Base-by-base conservation (phyloP, 2,329 filamentous ascomycete genomes). In the Paecilomyces sp. region DNA sequence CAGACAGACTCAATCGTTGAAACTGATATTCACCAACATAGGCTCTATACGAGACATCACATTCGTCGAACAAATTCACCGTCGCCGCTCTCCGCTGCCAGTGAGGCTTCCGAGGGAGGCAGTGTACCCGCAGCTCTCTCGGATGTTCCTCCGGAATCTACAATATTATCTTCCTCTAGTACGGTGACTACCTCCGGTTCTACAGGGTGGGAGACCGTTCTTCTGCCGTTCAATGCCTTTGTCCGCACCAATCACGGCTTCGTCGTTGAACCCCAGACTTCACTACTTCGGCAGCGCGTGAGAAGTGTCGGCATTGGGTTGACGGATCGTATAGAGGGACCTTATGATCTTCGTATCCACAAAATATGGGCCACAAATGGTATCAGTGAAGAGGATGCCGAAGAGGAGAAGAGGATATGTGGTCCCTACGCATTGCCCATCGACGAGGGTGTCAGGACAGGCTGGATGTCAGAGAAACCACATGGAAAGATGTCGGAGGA, bases 1-100 rank as follows among this genome's bases (percentile, higher is more conserved):
- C 94, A 97, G 79, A 96, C 92, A 2, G 93, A 99, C 71, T 90
- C 90, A 1, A 88, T 99, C 58, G 90, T 96, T 55, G 90, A 91
- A 11, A 93, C 92, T n/a, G 94, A 99, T 73, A 82, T 99, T 63
- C 94, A 97, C 74, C 94, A 99, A 74, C 94, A 99, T 75, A 83
- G 94, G 56, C 77, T 99, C 3, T 96, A 80, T 65, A 79, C 77
- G 15, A 73, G 71, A 56, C 74, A 79, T 55, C 77, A 80, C 63
- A 72, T 71, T 22, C 62, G 73, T 4, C 63, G 67, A 31, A 58
- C 66, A 9, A 56, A 57, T 22, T 61, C 63, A 11, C 58, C 58
- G 34, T 56, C 63, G 5, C 61, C 64, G 6, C 59, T 62, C 30
- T 62, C 61, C 11, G 56, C 65, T 13, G 55, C 65, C 8, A 55